Evolutionary conservation across 2,329 filamentous ascomycete species (phyloP), one percentile per base, ranked within the genome.

Genomic region (Fusarium verrucosum): DNA sequence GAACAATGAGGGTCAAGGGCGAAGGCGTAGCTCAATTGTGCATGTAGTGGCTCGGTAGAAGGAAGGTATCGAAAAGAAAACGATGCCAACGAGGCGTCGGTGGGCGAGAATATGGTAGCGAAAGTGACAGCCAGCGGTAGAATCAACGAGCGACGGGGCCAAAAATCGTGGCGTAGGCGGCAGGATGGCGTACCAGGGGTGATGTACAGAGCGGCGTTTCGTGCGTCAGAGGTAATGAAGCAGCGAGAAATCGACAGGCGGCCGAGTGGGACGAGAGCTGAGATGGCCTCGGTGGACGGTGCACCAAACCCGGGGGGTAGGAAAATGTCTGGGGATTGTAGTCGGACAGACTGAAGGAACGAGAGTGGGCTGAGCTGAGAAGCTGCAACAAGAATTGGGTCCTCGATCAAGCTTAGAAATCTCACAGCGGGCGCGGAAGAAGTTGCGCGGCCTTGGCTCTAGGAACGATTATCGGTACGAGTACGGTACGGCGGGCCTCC

Each of bases 241-340:
- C 65, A 62, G 40, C 50, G 46, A 69, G 44, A 64, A 57, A 50
- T 63, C 45, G 65, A 68, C 50, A 50, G 61, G 45, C 68, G 51
- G 55, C 51, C 38, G 59, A 72, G 72, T 73, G 71, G 72, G 71
- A 76, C 74, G 68, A 69, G 62, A 73, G 71, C 71, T 71, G 71
- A 70, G 65, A 69, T 66, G 66, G 60, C 60, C 62, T 65, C 20
- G 46, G 57, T 65, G 51, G 57, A 70, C 60, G 70, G 59, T 67
- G 66, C 59, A 69, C 65, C 66, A 55, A 64, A 65, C 32, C n/a
- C n/a, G 58, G 62, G 66, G 69, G 55, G 65, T 69, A 50, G 51
- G 63, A 62, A 52, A 66, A 59, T 68, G 44, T 66, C 65, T 60
- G 65, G 65, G 65, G 66, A 69, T 68, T 42, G 62, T 43, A 60